Base-by-base conservation (phyloP, 805 yeast genomes). In the Zygosaccharomyces bailii region DNA sequence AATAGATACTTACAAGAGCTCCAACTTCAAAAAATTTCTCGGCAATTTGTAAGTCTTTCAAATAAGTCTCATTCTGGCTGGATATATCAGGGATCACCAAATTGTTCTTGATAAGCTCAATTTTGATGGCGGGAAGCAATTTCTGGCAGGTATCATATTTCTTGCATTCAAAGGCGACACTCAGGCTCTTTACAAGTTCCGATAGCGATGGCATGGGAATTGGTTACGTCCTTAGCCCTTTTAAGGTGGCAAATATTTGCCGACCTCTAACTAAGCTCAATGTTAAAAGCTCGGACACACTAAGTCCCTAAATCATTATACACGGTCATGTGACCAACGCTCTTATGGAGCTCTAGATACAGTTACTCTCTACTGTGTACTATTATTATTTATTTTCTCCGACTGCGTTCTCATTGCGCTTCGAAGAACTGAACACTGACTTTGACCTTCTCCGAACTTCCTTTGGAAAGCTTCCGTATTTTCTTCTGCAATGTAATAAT, bases 1-100 rank as follows among this genome's bases (percentile, higher is more conserved):
- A 63, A 53, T 83, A 82, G 49, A 93, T 79, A 39, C 90, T 76
- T 13, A 86, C 76, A 42, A 91, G 70, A 0, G 96, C 95, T 9
- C 96, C 96, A 48, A 89, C 78, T 64, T 93, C 98, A 40, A 93
- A 70, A 34, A 91, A 84, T 32, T 84, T 79, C 54, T 95, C 81
- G 5, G 96, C 80, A 31, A 88, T 86, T 48, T 76, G 72, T 45
- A 89, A 74, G 67, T 90, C 96, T 46, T 75, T 77, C 27, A 79
- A 61, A 45, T 69, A 69, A 14, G 64, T 60, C 20, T 54, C 60
- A 41, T 68, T 68, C 17, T 39, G 42, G 36, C 56, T 57, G 14
- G 57, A 49, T 44, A 65, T 56, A 42, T 67, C 71, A 14, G 97
- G 97, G 19, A 89, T 78, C 47, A 93, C 75, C 35, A 91, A 69